These are phyloP conservation scores for Perkinsus marinus DNA, from an alignment of 169 alveolate genomes.

Conservation along the genomic window DNA sequence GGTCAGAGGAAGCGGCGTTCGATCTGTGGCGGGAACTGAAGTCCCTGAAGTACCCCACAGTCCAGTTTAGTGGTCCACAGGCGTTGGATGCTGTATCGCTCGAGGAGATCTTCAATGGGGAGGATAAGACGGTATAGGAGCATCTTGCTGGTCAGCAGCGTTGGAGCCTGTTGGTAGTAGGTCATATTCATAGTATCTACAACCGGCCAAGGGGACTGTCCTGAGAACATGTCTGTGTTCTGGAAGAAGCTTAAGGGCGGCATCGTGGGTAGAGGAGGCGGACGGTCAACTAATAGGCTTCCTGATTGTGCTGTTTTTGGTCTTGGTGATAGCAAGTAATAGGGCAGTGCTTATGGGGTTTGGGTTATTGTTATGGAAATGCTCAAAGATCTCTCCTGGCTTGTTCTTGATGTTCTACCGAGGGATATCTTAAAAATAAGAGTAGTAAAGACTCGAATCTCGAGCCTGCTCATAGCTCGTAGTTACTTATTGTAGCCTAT, in stretches of 20 bases:
- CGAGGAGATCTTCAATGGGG: not conserved
- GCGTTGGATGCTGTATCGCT: not conserved
- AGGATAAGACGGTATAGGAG: not conserved
- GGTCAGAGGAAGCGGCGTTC: not conserved
- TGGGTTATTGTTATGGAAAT: too few species aligned
- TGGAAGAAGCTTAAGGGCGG: constrained; percentile 37
- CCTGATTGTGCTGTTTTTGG: not conserved
- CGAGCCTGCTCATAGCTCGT: too few species aligned
- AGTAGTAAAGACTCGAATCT: too few species aligned
- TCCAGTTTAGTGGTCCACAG: not conserved
- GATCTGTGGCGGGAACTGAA: not conserved
- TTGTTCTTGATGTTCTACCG: too few species aligned
- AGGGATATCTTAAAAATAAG: too few species aligned
- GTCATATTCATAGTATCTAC: constrained; percentile 49
- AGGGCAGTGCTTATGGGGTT: not conserved
- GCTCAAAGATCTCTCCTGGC: too few species aligned
- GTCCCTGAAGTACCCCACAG: not conserved
- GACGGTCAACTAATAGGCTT: too few species aligned
- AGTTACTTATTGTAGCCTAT: too few species aligned
- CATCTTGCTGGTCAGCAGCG: not conserved
- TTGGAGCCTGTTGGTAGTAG: not conserved
- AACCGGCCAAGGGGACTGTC: constrained; percentile 55
- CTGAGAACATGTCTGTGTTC: constrained; percentile 31
- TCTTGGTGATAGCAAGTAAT: not conserved
- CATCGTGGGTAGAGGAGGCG: constrained; percentile 26